A percentile compares a stretch with the other conserved stretches of the same genome.
phyloP scores from a whole-genome alignment of 331 rosid species.

The Dryas integrifolia region DNA sequence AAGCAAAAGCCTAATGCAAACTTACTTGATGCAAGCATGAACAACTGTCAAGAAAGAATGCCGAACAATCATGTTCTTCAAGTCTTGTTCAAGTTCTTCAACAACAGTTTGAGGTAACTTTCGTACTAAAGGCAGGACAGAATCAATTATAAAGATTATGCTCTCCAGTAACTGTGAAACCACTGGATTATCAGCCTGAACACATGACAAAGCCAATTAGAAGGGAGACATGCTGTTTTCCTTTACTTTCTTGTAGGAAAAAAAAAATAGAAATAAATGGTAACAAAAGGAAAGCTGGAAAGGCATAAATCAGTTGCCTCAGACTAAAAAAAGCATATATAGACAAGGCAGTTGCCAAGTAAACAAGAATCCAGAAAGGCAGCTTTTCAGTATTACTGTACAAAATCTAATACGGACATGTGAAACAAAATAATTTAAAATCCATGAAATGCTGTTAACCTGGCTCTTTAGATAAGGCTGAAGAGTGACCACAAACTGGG shows the following conservation, averaged over 20 bases:
- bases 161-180: constrained; percentile 85
- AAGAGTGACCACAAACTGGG: constrained; percentile 94
- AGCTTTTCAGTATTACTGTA: too few relatives aligned
- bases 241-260: constrained; percentile 3
- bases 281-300: not conserved
- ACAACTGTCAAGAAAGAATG: constrained; percentile 95
- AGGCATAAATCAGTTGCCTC: not conserved
- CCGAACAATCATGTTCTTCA: constrained; percentile 88
- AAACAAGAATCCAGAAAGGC: too few relatives aligned
- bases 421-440: too few relatives aligned
- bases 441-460: constrained; percentile 41
- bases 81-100: constrained; percentile 95
- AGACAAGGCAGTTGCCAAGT: too few relatives aligned
- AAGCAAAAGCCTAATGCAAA: constrained; percentile 21
- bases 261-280: not conserved
- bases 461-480: constrained; percentile 95
- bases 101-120: constrained; percentile 74
- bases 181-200: constrained; percentile 74
- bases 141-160: constrained; percentile 83
- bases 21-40: constrained; percentile 98
- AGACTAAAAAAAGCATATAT: not conserved
- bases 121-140: constrained; percentile 79
- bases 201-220: constrained; percentile 29
- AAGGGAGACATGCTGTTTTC: constrained; percentile 14
- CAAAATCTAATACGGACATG: too few relatives aligned